Evolutionary conservation across 176 grass and related monocot genomes (phyloP), one percentile per base, ranked within the genome.

Genomic region (Aegilops tauschii): DNA sequence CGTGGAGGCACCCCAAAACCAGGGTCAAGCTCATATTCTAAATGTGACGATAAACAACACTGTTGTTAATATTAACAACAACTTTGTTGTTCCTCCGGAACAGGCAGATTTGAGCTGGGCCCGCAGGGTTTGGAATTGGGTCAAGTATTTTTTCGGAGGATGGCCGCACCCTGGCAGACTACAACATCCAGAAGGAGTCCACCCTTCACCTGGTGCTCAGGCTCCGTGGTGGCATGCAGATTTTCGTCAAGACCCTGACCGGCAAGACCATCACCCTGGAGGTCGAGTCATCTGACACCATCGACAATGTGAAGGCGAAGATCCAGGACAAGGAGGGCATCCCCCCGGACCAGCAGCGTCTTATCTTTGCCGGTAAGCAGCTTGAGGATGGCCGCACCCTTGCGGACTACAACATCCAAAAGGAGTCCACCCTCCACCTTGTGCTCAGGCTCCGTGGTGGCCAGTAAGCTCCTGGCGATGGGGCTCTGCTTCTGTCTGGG

Each of bases 311-410:
- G 0, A 93, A 93, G 85, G 88, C 91, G 0, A 93, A 93, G 86
- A 93, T 93, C 86, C 92, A 93, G 86, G 92, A 93, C 50, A 93
- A 93, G 89, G 92, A 93, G 61, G 92, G 92, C 0, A 93, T 93
- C 8, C 92, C 86, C 0, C 92, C 89, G 2, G 89, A 93, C 67
- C 89, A 93, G 89, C 89, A 91, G 74, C 52, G 85, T 0, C 86
- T 89, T 0, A 89, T 92, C 59, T 92, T 92, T 0, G 84, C 91
- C 0, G 91, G 91, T 21, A 92, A 89, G 80, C 87, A 92, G 81
- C 91, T 92, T 0, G 91, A 92, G 84, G 91, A 92, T 2, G 91
- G 87, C 0, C 87, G 87, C 69, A 78, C 75, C 18, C 25, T 76
- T 0, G 73, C 73, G 0, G 73, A 76, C 8, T 76, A 76, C 25